A percentile compares a stretch with the other conserved stretches of the same genome.
Conservation (phyloP, 768 basidiomycete species). For the Guyanaporus albipodus region DNA sequence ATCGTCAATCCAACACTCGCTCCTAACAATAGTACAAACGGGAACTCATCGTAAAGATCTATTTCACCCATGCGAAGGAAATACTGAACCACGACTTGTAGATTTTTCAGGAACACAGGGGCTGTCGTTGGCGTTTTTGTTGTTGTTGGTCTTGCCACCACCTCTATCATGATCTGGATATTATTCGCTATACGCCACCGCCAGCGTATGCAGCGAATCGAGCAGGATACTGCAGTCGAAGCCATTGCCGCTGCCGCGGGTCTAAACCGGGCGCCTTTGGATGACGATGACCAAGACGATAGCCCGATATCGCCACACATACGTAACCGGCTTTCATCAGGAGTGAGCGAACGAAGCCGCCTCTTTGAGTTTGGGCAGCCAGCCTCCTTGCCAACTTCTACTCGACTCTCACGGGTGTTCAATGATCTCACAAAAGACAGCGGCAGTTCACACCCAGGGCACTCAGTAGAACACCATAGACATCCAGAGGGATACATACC, state of each 20-base stretch:
- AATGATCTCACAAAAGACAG: conserved; percentile 17
- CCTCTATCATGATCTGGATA: conserved; percentile 63
- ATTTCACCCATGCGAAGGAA: not conserved
- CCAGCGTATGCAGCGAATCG: conserved; percentile 54
- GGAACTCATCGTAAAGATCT: conserved; percentile 45
- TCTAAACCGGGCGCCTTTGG: conserved; percentile 60
- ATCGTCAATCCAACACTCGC: conserved; percentile 70
- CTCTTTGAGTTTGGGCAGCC: conserved; percentile 15
- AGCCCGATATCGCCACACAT: conserved; percentile 18
- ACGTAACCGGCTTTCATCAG: conserved; percentile 23
- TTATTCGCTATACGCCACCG: conserved; percentile 68
- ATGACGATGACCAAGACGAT: conserved; percentile 56
- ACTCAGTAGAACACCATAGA: conserved; percentile 19
- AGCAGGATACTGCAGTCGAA: conserved; percentile 68
- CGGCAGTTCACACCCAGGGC: conserved; percentile 56
- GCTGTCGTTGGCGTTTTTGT: conserved; percentile 92
- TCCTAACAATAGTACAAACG: conserved; percentile 40
- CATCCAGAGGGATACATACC: conserved; percentile 40
- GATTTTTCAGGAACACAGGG: conserved; percentile 85
- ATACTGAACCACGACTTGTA: conserved; percentile 29
- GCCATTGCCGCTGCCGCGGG: conserved; percentile 71
- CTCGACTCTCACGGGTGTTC: conserved; percentile 34
- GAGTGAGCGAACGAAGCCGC: conserved; percentile 41
- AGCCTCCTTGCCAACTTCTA: conserved; percentile 20
- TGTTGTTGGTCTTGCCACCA: conserved; percentile 78